phyloP scores from a whole-genome alignment of 495 filamentous ascomycete genomes.

The Daldinia loculata region DNA sequence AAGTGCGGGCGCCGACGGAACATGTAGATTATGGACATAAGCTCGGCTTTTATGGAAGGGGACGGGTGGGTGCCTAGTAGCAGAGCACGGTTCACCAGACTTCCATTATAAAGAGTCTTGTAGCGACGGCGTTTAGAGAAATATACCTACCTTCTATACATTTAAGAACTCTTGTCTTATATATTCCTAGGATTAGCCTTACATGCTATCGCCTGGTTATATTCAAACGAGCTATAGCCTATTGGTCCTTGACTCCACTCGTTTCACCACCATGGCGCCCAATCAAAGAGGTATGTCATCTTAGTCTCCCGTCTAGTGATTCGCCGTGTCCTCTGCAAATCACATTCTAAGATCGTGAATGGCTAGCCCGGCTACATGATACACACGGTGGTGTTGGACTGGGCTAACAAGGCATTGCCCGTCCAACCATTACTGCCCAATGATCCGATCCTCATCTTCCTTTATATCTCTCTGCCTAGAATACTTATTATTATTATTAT shows the following conservation, averaged over 20 bases:
- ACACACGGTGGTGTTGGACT: background rate
- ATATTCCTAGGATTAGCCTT: background rate
- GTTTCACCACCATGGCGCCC: constrained; percentile 8
- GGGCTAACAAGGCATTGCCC: background rate
- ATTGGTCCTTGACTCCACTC: constrained; percentile 18
- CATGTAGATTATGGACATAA: constrained; percentile 61
- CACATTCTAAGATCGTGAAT: background rate
- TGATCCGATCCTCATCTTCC: background rate
- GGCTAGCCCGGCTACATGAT: background rate
- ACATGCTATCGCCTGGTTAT: background rate
- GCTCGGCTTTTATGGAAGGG: constrained; percentile 6
- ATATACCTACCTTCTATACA: constrained; percentile 15
- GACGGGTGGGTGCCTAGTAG: constrained; percentile 21
- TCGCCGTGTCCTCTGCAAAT: constrained; percentile 4
- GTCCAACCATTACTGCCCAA: background rate
- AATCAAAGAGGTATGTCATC: constrained; percentile 15
- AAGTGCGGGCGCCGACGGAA: constrained; percentile 93
- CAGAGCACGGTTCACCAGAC: constrained; percentile 18
- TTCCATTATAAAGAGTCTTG: constrained; percentile 26
- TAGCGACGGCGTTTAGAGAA: constrained; percentile 39
- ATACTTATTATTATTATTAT: background rate
- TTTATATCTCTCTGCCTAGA: background rate
- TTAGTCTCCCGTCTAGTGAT: constrained; percentile 3
- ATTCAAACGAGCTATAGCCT: constrained; percentile 24
- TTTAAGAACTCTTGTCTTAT: background rate